A percentile compares a stretch with the other conserved stretches of the same genome.
phyloP scores from a whole-genome alignment of 495 filamentous ascomycete genomes.

The Lophium mytilinum region DNA sequence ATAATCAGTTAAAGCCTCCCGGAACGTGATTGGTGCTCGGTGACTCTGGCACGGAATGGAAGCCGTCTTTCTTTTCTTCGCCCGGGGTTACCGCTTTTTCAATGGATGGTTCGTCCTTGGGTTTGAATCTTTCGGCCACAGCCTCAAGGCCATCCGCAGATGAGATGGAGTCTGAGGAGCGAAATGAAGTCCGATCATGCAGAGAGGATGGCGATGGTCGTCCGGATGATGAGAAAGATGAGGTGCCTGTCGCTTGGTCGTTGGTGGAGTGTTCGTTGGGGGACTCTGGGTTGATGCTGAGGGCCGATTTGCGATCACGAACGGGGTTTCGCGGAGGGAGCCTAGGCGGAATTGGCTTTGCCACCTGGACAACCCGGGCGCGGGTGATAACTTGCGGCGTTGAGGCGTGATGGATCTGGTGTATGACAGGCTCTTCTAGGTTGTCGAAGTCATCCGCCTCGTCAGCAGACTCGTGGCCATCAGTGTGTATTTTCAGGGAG shows the following conservation, averaged over 20 bases:
- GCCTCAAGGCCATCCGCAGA: conserved; percentile 12
- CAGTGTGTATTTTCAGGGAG: background rate
- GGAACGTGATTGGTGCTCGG: conserved; percentile 11
- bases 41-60: conserved; percentile 16
- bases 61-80: conserved; percentile 7
- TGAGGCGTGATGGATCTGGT: conserved; percentile 22
- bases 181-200: conserved; percentile 16
- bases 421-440: conserved; percentile 23
- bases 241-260: conserved; percentile 9
- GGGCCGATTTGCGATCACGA: conserved; percentile 17
- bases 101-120: background rate
- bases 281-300: conserved; percentile 17
- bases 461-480: conserved; percentile 4
- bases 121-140: conserved; percentile 13
- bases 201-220: conserved; percentile 19
- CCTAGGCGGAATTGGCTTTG: conserved; percentile 28
- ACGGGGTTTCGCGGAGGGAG: conserved; percentile 33
- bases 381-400: conserved; percentile 28
- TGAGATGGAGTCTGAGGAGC: conserved; percentile 16
- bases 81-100: background rate
- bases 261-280: conserved; percentile 4
- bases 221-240: conserved; percentile 2
- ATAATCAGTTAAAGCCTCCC: conserved; percentile 17
- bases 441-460: conserved; percentile 18
- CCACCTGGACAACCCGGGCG: conserved; percentile 32